Percentiles rank a stretch among this genome's conserved stretches.
Evolutionary conservation across 495 filamentous ascomycete species (phyloP).

Genomic region (Penicillium maclennaniae): DNA sequence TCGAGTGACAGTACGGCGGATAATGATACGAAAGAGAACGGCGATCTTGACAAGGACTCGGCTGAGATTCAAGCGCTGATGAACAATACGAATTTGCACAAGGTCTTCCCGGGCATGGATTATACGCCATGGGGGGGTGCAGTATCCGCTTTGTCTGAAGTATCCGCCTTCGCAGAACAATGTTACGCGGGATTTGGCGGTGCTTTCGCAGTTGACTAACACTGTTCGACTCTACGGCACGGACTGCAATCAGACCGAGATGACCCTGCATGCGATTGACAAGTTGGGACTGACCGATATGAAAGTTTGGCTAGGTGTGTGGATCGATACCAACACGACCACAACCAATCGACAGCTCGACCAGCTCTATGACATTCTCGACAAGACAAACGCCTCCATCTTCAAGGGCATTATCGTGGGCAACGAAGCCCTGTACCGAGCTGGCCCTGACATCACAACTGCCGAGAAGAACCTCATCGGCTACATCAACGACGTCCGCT

Average conservation of each 20-base stretch:
- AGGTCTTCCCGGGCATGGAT: constrained; percentile 95
- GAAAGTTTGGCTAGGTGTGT: constrained; percentile 95
- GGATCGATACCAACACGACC: constrained; percentile 80
- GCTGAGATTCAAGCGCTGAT: constrained; percentile 76
- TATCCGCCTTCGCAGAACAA: constrained; percentile 88
- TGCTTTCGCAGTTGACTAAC: constrained; percentile 88
- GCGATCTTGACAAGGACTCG: constrained; percentile 70
- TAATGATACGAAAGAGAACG: constrained; percentile 52
- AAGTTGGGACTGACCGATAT: constrained; percentile 69
- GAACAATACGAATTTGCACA: constrained; percentile 76
- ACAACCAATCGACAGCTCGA: constrained; percentile 77
- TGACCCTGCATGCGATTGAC: constrained; percentile 82
- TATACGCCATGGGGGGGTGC: constrained; percentile 90
- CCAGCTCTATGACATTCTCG: constrained; percentile 77
- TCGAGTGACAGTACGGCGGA: constrained; percentile 16
- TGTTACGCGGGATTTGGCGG: constrained; percentile 85
- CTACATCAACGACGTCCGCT: constrained; percentile 63
- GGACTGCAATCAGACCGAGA: constrained; percentile 96
- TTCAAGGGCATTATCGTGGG: constrained; percentile 89
- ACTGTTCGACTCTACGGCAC: constrained; percentile 89
- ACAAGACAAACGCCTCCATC: constrained; percentile 56
- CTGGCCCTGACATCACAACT: constrained; percentile 48
- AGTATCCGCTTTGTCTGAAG: constrained; percentile 80
- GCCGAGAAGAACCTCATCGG: constrained; percentile 59
- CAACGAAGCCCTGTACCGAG: constrained; percentile 88